Evolutionary conservation across 2,329 filamentous ascomycete species (phyloP).

Genomic region (Nemania sp.): DNA sequence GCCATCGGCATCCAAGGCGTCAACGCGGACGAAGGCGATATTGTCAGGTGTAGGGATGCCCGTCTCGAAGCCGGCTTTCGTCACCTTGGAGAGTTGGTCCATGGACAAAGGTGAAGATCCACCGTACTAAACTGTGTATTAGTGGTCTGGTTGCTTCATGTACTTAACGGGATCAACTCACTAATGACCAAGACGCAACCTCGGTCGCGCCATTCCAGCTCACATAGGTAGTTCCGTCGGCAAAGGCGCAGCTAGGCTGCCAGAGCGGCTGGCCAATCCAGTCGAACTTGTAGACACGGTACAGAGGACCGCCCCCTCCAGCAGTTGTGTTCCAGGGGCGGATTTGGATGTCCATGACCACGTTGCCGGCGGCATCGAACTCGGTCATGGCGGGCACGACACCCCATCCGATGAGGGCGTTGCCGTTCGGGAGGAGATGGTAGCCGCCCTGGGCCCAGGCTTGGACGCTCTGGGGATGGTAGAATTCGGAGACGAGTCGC

Average conservation of each 20-base stretch:
- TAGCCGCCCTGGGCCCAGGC: slow-evolving; percentile 60
- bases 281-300: slow-evolving; percentile 65
- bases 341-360: slow-evolving; percentile 62
- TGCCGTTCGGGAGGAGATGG: slow-evolving; percentile 65
- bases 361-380: slow-evolving; percentile 59
- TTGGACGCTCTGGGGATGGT: slow-evolving; percentile 52
- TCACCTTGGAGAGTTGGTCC: slow-evolving; percentile 23
- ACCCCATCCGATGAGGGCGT: slow-evolving; percentile 69
- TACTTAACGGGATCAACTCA: slow-evolving; percentile 24
- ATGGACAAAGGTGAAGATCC: slow-evolving; percentile 34
- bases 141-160: neutral
- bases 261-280: slow-evolving; percentile 60
- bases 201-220: slow-evolving; percentile 62
- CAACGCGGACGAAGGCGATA: slow-evolving; percentile 38
- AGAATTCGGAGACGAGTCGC: slow-evolving; percentile 59
- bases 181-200: slow-evolving; percentile 50
- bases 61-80: slow-evolving; percentile 43
- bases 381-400: slow-evolving; percentile 61
- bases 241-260: slow-evolving; percentile 44
- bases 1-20: slow-evolving; percentile 36
- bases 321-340: slow-evolving; percentile 57
- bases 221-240: slow-evolving; percentile 51
- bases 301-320: slow-evolving; percentile 56
- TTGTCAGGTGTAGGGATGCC: slow-evolving; percentile 29
- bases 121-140: slow-evolving; percentile 32